Evolutionary conservation across 768 basidiomycete genomes (phyloP), one percentile per base, ranked within the genome.

Genomic region (Phylloporus sp.): DNA sequence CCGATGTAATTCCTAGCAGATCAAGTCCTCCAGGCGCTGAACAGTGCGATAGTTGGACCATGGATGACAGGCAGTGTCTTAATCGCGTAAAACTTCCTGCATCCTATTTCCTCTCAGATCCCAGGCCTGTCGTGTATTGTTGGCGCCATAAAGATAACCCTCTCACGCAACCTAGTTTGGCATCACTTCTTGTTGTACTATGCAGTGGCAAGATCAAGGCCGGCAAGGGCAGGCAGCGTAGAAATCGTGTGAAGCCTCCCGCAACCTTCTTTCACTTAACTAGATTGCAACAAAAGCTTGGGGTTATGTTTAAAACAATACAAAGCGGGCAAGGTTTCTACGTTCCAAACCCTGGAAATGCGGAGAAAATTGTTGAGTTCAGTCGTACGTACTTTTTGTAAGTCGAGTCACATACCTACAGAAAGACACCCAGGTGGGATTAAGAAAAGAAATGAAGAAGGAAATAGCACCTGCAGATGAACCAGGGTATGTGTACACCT

Each of bases 401-500:
- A 41, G 41, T 49, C 45, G 23, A 44, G 13, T 86, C 8, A 56
- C 66, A 23, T 88, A 89, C 63, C 66, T 91, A 31, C 76, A 78
- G 47, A 54, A 63, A 5, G 79, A 82, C 47, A 87, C 88, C 26
- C 81, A 83, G 59, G 72, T 78, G 27, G 76, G 81, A 2, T 65
- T 84, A 31, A 72, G 75, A 52, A 64, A 65, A 24, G 79, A 80
- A 62, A 85, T 84, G 81, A 73, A 74, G 55, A 79, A 77, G 36
- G 62, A 75, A 11, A 73, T 72, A 5, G 80, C 86, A 4, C 51
- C 60, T 3, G 76, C 79, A 9, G 89, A 92, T 56, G 77, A 75
- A 18, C 72, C 78, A 5, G 91, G 91, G 0, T 91, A 87, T 59
- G 91, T 93, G 45, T 93, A 93, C 57, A 80, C 82, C 0, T 92